Evolutionary conservation across 2,329 filamentous ascomycete genomes (phyloP), one percentile per base, ranked within the genome.

Genomic region (Cadophora sp.): DNA sequence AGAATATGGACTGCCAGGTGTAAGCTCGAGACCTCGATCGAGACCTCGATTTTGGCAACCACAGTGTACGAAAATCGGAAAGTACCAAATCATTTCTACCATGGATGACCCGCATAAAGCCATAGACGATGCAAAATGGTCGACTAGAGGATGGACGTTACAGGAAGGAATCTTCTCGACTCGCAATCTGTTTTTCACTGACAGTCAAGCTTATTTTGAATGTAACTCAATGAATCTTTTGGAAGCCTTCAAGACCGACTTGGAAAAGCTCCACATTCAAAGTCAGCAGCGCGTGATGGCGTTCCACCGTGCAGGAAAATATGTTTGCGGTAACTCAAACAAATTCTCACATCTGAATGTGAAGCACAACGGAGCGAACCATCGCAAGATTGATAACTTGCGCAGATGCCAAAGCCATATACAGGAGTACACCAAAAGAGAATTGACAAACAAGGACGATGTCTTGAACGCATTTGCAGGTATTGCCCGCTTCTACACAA

Each of bases 1-100:
- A 70, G n/a, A 71, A 69, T 59, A 69, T 67, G 50, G 56, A 63
- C 34, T 74, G 24, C 53, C 53, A 12, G 64, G 64, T n/a, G 64
- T 66, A 60, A 66, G 64, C 53, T 66, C n/a, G n/a, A n/a, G n/a
- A n/a, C n/a, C n/a, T n/a, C n/a, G n/a, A n/a, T n/a, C 64, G 26
- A 61, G 55, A 56, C 63, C 63, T 29, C 63, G 63, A 46, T 59
- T 50, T 37, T 46, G 51, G 63, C 63, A 65, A 65, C 63, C 22
- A 37, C 51, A 65, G 37, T 65, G 63, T 65, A 59, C 63, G 40
- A 46, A 19, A 46, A 46, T 46, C 40, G 40, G 40, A 46, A 46
- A 46, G 40, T 46, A 46, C 40, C 40, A 46, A 46, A 46, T 46
- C 40, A 46, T 46, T 46, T 46, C 16, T 46, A 46, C 40, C 40